These are phyloP conservation scores for Russula vinacea DNA, from an alignment of 768 basidiomycete species.

Conservation along the genomic window DNA sequence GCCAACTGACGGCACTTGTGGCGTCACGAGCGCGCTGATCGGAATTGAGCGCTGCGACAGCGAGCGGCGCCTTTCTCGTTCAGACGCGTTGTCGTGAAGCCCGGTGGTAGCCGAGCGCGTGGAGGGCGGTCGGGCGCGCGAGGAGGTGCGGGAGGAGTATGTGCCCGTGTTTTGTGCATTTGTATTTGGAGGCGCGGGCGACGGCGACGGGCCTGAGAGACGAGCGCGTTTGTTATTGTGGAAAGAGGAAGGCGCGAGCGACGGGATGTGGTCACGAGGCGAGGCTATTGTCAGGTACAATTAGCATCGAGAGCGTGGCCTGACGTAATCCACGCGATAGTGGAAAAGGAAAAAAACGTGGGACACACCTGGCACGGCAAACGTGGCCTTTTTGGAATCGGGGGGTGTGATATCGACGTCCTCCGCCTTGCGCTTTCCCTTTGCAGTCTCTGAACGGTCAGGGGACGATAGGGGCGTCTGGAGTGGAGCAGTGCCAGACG, in stretches of 20 bases:
- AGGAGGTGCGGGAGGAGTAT: constrained; percentile 39
- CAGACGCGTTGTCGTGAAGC: constrained; percentile 9
- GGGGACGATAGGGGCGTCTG: constrained; percentile 25
- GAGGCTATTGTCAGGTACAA: constrained; percentile 29
- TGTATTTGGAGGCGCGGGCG: constrained; percentile 40
- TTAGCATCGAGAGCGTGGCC: background rate
- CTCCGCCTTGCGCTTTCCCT: constrained; percentile 71
- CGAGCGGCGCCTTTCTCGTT: constrained; percentile 33
- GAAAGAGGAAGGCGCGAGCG: constrained; percentile 68
- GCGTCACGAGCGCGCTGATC: constrained; percentile 71
- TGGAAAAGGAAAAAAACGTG: constrained; percentile 11
- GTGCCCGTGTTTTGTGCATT: constrained; percentile 48
- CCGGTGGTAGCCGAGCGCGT: constrained; percentile 33
- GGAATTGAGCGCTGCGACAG: constrained; percentile 74
- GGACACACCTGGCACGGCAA: constrained; percentile 56
- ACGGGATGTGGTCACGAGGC: constrained; percentile 38
- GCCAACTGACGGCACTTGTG: constrained; percentile 70
- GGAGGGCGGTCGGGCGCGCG: constrained; percentile 30
- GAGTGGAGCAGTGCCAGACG: constrained; percentile 33
- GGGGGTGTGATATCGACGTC: constrained; percentile 70
- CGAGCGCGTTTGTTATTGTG: constrained; percentile 63
- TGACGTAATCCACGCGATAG: constrained; percentile 27
- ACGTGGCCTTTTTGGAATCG: constrained; percentile 59
- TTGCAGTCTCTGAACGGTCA: constrained; percentile 39
- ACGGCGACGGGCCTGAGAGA: constrained; percentile 44